Base-by-base conservation (phyloP, 441 rosid genomes). In the Omphalea diandra region DNA sequence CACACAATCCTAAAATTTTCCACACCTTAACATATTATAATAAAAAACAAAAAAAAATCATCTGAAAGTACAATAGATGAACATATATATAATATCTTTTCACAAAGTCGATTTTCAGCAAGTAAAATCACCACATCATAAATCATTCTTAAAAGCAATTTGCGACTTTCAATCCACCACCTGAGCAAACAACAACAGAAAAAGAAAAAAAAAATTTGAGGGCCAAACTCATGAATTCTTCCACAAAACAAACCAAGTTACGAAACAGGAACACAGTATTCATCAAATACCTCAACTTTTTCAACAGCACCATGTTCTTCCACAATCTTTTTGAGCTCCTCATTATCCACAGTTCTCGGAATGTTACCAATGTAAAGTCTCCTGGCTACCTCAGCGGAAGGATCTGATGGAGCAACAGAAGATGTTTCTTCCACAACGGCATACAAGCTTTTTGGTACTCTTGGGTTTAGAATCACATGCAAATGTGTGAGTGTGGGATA, bases 261-360 rank as follows among this genome's bases (percentile, higher is more conserved):
- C 5, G 1, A 17, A 15, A 56, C n/a, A 22, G 7, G 38, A 33
- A 68, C 38, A 9, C 0, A 2, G 32, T 22, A 56, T 29, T 22
- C 40, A n/a, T 8, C 15, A 59, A 56, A 29, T 61, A 91, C 98
- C 96, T 94, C 95, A 58, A 86, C 88, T 76, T 87, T 86, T 70
- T 91, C 97, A 53, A 94, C 89, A 64, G 92, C 83, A 15, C 97
- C 95, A 70, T 91, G 95, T 65, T 94, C 92, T 72, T 81, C 87
- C 43, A 94, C 89, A 68, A 94, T 83, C 75, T 79, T 79, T 6
- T 75, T 62, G 62, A 94, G 96, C 78, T 90, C 85, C 5, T 84
- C 92, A 64, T 81, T 87, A 63, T 72, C 49, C 5, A 90, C 56
- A 0, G 77, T 90, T 75, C 97, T 85, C 9, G 97, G 98, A 76